Base-by-base conservation (phyloP, 2,329 filamentous ascomycete species). In the Claviceps monticola region DNA sequence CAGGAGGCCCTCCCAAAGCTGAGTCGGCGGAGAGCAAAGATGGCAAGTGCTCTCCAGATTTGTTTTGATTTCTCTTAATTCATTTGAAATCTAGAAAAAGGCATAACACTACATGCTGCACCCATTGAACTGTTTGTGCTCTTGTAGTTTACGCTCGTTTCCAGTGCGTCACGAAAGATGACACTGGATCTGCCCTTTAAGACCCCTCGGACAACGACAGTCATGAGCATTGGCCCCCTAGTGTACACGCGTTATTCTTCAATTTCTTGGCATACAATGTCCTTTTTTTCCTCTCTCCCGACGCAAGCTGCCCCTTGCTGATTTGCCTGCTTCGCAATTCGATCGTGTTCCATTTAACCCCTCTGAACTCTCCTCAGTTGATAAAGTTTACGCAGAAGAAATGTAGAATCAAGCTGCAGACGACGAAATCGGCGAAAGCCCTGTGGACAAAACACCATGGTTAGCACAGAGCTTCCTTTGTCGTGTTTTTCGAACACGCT, bases 301-400 rank as follows among this genome's bases (percentile, higher is more conserved):
- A 34, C 9, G 29, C 29, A 34, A 34, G 29, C 29, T 34, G 3
- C 29, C 29, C 9, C 29, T 34, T 34, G 9, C 29, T 34, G 9
- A 34, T 34, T 34, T 34, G 9, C 29, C 29, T 34, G 9, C 29
- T 34, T 34, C 29, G 29, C 29, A 34, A 4, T 11, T 34, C 29
- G 29, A 34, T 34, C 9, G 8, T 34, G 29, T 34, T 34, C 9
- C 29, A 34, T 11, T 29, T 34, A 26, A 21, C 7, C 13, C 34
- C 46, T 16, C 21, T 16, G 14, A 19, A 19, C 5, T 23, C 21
- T 21, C 43, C 29, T 51, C 76, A 98, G 78, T 98, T 98, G 75
- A 98, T 97, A 70, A 98, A 98, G 78, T 98, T 98, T 67, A 97
- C 83, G 71, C 90, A 96, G 77, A 98, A 98, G 74, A 97, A 95